Evolutionary conservation across 1,284 basidiomycete species (phyloP).

Genomic region (Flammula alnicola): DNA sequence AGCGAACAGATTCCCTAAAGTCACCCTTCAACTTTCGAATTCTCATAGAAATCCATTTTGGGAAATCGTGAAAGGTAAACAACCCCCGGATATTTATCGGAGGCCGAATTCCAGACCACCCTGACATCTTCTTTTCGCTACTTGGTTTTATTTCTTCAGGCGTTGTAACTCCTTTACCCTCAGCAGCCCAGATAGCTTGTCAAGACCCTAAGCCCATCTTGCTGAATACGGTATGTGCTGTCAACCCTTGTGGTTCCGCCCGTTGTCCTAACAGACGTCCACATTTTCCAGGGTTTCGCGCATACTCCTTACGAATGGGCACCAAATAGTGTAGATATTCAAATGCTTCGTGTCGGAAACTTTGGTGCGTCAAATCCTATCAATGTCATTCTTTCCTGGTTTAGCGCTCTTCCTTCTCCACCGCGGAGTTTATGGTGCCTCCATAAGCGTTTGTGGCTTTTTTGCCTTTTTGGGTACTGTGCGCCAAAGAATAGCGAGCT

Average conservation of each 20-base stretch:
- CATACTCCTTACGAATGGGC: slow-evolving; percentile 78
- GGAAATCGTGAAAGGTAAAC: slow-evolving; percentile 72
- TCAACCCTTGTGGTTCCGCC: slow-evolving; percentile 6
- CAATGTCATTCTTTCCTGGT: slow-evolving; percentile 8
- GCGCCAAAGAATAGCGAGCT: slow-evolving; percentile 9
- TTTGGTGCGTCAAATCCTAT: slow-evolving; percentile 50
- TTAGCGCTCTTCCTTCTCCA: slow-evolving; percentile 3
- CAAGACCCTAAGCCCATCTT: slow-evolving; percentile 84
- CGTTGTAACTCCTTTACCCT: slow-evolving; percentile 68
- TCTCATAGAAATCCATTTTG: slow-evolving; percentile 76
- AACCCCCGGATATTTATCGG: slow-evolving; percentile 7
- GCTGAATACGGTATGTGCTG: slow-evolving; percentile 62
- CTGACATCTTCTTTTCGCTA: slow-evolving; percentile 19
- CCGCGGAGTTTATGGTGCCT: slow-evolving; percentile 10
- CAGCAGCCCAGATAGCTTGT: slow-evolving; percentile 67
- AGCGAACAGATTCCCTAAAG: slow-evolving; percentile 4
- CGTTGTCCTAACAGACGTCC: slow-evolving; percentile 5
- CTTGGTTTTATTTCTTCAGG: slow-evolving; percentile 36
- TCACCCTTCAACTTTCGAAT: no score
- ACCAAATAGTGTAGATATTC: slow-evolving; percentile 76
- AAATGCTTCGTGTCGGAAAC: slow-evolving; percentile 81
- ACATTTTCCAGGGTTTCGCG: slow-evolving; percentile 58
- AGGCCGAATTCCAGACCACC: slow-evolving; percentile 6
- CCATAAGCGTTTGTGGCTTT: slow-evolving; percentile 1
- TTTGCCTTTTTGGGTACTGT: not conserved